Conservation (phyloP, 2,329 filamentous ascomycete genomes). For the Aspergillus fructus region DNA sequence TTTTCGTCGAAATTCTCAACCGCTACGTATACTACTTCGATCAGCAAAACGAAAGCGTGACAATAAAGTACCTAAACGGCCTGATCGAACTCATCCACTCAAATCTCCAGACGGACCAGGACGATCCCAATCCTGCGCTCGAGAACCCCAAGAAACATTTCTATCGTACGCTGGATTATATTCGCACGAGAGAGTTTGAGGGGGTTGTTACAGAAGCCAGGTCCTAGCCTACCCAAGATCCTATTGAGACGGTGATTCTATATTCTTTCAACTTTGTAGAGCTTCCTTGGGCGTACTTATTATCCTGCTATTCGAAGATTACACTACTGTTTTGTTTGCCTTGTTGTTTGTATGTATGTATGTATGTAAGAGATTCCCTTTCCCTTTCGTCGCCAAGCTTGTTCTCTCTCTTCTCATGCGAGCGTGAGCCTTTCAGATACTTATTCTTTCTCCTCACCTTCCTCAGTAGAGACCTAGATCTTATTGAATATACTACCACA, state of each 20-base stretch:
- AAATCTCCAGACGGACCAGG: slow-evolving; percentile 81
- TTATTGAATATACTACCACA: background rate
- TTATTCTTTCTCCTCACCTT: background rate
- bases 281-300: background rate
- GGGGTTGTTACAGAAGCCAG: slow-evolving; percentile 74
- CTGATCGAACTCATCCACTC: slow-evolving; percentile 98
- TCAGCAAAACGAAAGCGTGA: slow-evolving; percentile 97
- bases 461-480: background rate
- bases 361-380: background rate
- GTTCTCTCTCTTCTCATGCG: background rate
- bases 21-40: slow-evolving; percentile 99
- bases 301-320: background rate
- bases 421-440: background rate
- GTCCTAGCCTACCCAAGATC: slow-evolving; percentile 1
- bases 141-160: slow-evolving; percentile 94
- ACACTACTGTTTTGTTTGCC: background rate
- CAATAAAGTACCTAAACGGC: slow-evolving; percentile 95
- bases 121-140: slow-evolving; percentile 64
- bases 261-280: background rate
- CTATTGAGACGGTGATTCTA: background rate
- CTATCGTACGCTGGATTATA: slow-evolving; percentile 90
- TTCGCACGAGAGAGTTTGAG: slow-evolving; percentile 86
- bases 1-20: slow-evolving; percentile 98
- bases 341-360: background rate
- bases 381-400: background rate